phyloP scores from a whole-genome alignment of 1,284 basidiomycete species.

The Paramarasmius palmivorus region DNA sequence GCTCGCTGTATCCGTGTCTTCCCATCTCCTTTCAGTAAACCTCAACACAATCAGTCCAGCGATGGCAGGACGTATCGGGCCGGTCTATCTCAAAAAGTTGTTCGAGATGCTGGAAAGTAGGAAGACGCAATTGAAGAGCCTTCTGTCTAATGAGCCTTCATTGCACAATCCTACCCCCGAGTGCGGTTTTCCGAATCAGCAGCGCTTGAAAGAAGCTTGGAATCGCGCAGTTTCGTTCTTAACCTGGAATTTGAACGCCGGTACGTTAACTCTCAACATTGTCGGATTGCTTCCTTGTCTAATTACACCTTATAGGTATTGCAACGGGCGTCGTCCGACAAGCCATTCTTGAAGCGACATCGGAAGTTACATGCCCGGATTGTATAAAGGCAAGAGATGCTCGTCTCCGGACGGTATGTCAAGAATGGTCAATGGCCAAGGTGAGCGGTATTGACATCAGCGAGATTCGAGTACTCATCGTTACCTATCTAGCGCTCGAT shows the following conservation, averaged over 20 bases:
- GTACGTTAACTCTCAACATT: background rate
- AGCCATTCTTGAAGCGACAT: background rate
- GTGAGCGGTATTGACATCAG: too few relatives aligned
- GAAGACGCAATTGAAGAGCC: background rate
- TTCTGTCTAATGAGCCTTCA: background rate
- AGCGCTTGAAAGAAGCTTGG: background rate
- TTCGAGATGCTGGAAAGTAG: background rate
- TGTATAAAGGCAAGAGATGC: background rate
- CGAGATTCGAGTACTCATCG: too few relatives aligned
- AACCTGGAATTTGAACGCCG: slow-evolving; percentile 1
- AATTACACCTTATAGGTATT: background rate
- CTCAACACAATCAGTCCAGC: slow-evolving; percentile 9
- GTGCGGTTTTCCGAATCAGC: slow-evolving; percentile 1
- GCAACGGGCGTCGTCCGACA: background rate
- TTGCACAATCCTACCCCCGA: background rate
- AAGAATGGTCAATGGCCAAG: too few relatives aligned
- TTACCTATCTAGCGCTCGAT: too few relatives aligned
- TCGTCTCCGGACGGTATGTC: background rate
- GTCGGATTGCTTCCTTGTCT: background rate
- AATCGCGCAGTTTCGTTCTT: background rate
- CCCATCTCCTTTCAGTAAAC: slow-evolving; percentile 8
- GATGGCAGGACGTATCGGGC: slow-evolving; percentile 8
- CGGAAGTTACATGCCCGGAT: background rate
- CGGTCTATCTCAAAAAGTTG: slow-evolving; percentile 9
- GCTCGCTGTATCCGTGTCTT: slow-evolving; percentile 11